Base-by-base conservation (phyloP, 495 filamentous ascomycete species). In the Neurospora africana region DNA sequence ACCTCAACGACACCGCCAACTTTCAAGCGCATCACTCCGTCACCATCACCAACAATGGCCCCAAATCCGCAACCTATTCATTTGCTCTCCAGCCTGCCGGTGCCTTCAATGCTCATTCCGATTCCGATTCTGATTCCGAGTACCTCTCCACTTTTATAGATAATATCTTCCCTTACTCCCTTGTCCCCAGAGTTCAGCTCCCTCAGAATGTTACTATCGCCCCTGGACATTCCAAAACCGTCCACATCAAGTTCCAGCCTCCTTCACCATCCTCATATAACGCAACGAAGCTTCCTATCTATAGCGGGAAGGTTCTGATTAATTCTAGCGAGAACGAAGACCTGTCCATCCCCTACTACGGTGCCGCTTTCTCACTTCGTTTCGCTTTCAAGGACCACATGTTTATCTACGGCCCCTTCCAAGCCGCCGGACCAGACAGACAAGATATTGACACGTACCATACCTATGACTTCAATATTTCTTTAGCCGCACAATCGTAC, bases 1-100 rank as follows among this genome's bases (percentile, higher is more conserved):
- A 77, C 21, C 81, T 86, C 70, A 84, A 84, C 70, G 84, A 86
- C 72, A 85, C 82, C 19, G 71, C 75, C 21, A 73, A 83, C 69
- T 77, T 85, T 30, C 76, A 76, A 41, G 71, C 76, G 0, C 76
- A 76, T 43, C 81, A 82, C 71, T 73, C 70, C 2, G 76, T 85
- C 53, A 71, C 74, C 44, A 82, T 86, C 73, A 82, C 78, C 39
- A 87, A 87, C 73, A 78, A 77, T 39, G 84, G 77, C 15, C 73
- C 67, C 5, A 68, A 75, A 35, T 73, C 77, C 23, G 76, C 78
- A 39, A 78, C 76, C 19, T 85, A 85, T 71, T 77, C 72, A 4
- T 76, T 86, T 47, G 71, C 71, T 23, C 68, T 77, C 17, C 74
- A 79, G 43, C 75, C 76, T 0, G 68, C 74, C 30, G 72, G 69